phyloP scores from a whole-genome alignment of 371 early-diverging fungal genomes.

The Mucor ambiguus region DNA sequence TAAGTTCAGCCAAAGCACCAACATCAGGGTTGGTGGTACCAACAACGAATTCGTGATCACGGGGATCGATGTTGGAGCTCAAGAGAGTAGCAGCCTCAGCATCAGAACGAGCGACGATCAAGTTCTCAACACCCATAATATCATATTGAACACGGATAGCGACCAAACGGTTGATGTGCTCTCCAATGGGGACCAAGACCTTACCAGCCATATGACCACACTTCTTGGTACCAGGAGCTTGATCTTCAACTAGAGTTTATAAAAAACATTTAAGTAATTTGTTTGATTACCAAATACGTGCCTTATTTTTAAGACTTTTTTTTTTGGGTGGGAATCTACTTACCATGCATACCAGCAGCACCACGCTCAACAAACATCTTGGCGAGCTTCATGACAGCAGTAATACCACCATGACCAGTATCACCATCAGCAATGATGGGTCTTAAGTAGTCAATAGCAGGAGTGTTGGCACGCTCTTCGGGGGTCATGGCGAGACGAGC shows the following conservation, averaged over 20 bases:
- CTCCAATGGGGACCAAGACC: slow-evolving; percentile 94
- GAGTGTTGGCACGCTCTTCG: slow-evolving; percentile 70
- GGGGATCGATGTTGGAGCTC: slow-evolving; percentile 93
- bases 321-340: slow-evolving; percentile 15
- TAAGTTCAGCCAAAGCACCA: slow-evolving; percentile 71
- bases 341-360: slow-evolving; percentile 86
- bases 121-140: slow-evolving; percentile 96
- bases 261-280: background rate
- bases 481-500: slow-evolving; percentile 75
- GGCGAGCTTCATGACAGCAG: slow-evolving; percentile 90
- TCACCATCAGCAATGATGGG: slow-evolving; percentile 98
- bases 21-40: slow-evolving; percentile 85
- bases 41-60: slow-evolving; percentile 96
- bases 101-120: slow-evolving; percentile 95
- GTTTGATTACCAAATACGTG: slow-evolving; percentile 1
- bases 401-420: slow-evolving; percentile 95
- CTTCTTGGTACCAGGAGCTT: slow-evolving; percentile 95
- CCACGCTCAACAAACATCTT: slow-evolving; percentile 95
- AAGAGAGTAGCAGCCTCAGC: slow-evolving; percentile 97
- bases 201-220: slow-evolving; percentile 99
- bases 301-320: background rate
- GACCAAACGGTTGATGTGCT: slow-evolving; percentile 96
- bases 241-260: slow-evolving; percentile 79
- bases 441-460: slow-evolving; percentile 87
- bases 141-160: slow-evolving; percentile 97